A percentile compares a stretch with the other conserved stretches of the same genome.
Evolutionary conservation across 805 yeast genomes (phyloP).

Genomic region (Zygotorulaspora danielsina): DNA sequence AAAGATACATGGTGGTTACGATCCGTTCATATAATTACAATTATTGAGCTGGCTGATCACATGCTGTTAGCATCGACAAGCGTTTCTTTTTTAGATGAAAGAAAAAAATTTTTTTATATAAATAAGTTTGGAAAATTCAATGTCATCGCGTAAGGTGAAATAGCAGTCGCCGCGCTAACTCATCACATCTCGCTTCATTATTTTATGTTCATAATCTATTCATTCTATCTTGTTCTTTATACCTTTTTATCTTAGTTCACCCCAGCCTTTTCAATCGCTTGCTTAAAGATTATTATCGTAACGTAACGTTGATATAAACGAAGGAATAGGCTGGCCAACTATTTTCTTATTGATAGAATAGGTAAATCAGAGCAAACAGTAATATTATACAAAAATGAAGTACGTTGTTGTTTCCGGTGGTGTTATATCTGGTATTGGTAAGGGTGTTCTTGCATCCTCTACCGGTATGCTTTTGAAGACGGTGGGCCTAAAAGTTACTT

Average conservation of each 20-base stretch:
- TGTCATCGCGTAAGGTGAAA: conserved; percentile 12
- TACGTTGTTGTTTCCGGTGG: conserved; percentile 99
- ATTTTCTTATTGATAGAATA: conserved; percentile 2
- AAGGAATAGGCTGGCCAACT: background rate
- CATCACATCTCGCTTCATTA: conserved; percentile 12
- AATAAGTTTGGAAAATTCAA: conserved; percentile 8
- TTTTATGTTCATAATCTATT: background rate
- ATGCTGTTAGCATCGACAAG: background rate
- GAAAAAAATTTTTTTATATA: conserved; percentile 6
- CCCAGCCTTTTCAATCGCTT: conserved; percentile 11
- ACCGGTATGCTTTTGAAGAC: conserved; percentile 94
- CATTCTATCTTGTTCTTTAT: background rate
- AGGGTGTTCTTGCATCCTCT: conserved; percentile 96
- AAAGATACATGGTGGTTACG: conserved; percentile 22
- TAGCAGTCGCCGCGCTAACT: no score
- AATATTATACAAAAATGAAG: conserved; percentile 58
- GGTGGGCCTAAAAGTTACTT: conserved; percentile 88
- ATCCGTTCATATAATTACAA: conserved; percentile 8
- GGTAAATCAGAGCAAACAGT: background rate
- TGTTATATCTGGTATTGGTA: conserved; percentile 98
- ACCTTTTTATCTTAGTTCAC: conserved; percentile 9
- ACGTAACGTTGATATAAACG: background rate
- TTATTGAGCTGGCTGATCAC: background rate
- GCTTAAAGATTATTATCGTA: background rate
- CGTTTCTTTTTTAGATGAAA: conserved; percentile 1